These are phyloP conservation scores for Blumeriella jaapii DNA, from an alignment of 2,329 filamentous ascomycete genomes.

Conservation along the genomic window DNA sequence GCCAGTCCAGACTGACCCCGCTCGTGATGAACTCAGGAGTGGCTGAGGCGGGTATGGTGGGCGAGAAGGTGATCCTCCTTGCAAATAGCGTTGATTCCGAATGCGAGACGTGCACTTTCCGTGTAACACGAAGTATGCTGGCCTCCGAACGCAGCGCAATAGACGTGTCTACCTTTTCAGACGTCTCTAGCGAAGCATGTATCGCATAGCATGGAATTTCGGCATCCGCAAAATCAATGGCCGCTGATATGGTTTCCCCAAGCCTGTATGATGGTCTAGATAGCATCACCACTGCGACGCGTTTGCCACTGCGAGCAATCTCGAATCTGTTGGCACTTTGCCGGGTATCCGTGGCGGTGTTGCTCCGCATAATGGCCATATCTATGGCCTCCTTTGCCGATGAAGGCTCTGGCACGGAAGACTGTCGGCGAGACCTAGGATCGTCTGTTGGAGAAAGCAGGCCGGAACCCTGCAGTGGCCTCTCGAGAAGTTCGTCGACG, in stretches of 20 bases:
- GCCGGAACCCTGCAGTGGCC: constrained; percentile 43
- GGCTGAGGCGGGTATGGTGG: constrained; percentile 70
- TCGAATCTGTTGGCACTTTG: constrained; percentile 89
- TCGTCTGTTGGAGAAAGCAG: constrained; percentile 62
- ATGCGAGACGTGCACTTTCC: constrained; percentile 64
- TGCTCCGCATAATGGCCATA: constrained; percentile 77
- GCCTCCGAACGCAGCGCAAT: constrained; percentile 77
- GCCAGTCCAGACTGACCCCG: constrained; percentile 80
- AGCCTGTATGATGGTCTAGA: constrained; percentile 80
- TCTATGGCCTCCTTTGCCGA: constrained; percentile 80
- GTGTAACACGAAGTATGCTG: constrained; percentile 77
- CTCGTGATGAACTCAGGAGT: constrained; percentile 90
- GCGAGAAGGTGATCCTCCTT: constrained; percentile 65
- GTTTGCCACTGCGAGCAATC: constrained; percentile 81
- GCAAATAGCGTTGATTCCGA: constrained; percentile 79
- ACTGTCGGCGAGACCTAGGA: constrained; percentile 43
- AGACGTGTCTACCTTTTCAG: constrained; percentile 68
- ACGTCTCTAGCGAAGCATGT: constrained; percentile 73
- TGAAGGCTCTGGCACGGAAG: constrained; percentile 41
- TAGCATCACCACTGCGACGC: constrained; percentile 83
- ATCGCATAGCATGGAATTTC: constrained; percentile 78
- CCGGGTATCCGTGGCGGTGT: constrained; percentile 52
- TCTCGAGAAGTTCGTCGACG: constrained; percentile 61
- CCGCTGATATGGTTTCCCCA: constrained; percentile 75
- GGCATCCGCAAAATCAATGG: constrained; percentile 70